A percentile compares a stretch with the other conserved stretches of the same genome.
phyloP scores from a whole-genome alignment of 352 stramenopile genomes.

The Globisporangium sylvaticum region DNA sequence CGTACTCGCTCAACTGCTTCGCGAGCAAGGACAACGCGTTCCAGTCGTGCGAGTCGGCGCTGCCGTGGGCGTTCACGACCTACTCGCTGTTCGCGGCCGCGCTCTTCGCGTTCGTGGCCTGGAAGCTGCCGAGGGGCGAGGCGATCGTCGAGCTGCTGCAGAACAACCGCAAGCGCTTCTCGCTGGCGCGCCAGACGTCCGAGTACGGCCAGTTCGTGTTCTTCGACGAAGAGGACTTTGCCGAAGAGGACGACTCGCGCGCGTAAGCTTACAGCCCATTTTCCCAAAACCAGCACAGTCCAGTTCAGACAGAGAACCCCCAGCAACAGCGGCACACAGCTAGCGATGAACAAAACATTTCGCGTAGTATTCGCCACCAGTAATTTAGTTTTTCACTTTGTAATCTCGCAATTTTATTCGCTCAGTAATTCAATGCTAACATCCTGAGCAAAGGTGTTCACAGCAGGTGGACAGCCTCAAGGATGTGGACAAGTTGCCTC shows the following conservation, averaged over 20 bases:
- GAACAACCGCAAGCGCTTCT: slow-evolving; percentile 35
- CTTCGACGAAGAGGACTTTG: slow-evolving; percentile 60
- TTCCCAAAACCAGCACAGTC: neutral
- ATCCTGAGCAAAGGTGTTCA: no score
- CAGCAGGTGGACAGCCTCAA: neutral
- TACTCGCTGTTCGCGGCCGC: slow-evolving; percentile 39
- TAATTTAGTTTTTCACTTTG: neutral
- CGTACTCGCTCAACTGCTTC: slow-evolving; percentile 38
- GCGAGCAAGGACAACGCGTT: slow-evolving; percentile 18
- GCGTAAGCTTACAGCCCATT: neutral
- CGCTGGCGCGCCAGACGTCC: slow-evolving; percentile 50
- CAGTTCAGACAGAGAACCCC: no score
- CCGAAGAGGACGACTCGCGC: slow-evolving; percentile 12
- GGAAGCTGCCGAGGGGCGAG: slow-evolving; percentile 30
- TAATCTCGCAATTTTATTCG: neutral
- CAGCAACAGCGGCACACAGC: no score
- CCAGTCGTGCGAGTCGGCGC: slow-evolving; percentile 38
- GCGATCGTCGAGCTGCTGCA: slow-evolving; percentile 30
- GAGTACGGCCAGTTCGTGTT: slow-evolving; percentile 76
- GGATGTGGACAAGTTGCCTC: neutral
- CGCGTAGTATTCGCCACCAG: neutral
- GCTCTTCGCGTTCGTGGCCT: slow-evolving; percentile 31
- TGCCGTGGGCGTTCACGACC: slow-evolving; percentile 60
- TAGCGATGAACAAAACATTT: neutral
- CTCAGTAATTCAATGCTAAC: no score